Evolutionary conservation across 768 basidiomycete genomes (phyloP), one percentile per base, ranked within the genome.

Genomic region (Podaxis pistillaris): DNA sequence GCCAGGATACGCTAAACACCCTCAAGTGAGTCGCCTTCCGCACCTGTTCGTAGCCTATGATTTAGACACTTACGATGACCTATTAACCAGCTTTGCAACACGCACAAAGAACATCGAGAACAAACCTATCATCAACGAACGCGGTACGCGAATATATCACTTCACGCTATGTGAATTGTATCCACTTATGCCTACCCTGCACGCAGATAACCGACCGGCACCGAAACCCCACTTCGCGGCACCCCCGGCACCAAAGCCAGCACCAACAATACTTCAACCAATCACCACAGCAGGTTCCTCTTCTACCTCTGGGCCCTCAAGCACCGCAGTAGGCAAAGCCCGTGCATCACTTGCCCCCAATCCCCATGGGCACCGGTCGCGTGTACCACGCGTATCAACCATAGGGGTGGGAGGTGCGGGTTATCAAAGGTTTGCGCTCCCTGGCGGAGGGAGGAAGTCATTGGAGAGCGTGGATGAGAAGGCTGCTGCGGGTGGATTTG

Each of bases 101-200:
- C 83, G 90, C 41, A 91, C 93, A 19, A 93, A 93, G 81, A 90
- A 93, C 66, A 77, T 95, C 2, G 92, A 94, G 77, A 94, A 94
- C 70, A 88, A 86, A 63, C 88, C 89, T 1, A 84, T 88, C 24
- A 79, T 93, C 28, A 91, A 93, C 65, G 89, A 93, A 67, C 86
- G 85, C 65, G 90, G 91, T 88, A 69, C 13, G 79, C 72, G 41
- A 17, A 22, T 58, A 12, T 33, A 15, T 40, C 64, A 28, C 19
- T 33, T 19, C 24, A 30, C 15, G 22, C 64, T n/a, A 46, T n/a
- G 17, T 15, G n/a, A 9, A 9, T 46, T 19, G 19, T 15, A 46
- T 8, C 17, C 12, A 46, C 19, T 17, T 46, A 19, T 46, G 17
- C 17, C 8, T 46, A 30, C 28, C 28, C 7, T 30, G 7, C 1